Evolutionary conservation across 192 early-diverging fungal species (phyloP).

Genomic region (Coemansia sp.): DNA sequence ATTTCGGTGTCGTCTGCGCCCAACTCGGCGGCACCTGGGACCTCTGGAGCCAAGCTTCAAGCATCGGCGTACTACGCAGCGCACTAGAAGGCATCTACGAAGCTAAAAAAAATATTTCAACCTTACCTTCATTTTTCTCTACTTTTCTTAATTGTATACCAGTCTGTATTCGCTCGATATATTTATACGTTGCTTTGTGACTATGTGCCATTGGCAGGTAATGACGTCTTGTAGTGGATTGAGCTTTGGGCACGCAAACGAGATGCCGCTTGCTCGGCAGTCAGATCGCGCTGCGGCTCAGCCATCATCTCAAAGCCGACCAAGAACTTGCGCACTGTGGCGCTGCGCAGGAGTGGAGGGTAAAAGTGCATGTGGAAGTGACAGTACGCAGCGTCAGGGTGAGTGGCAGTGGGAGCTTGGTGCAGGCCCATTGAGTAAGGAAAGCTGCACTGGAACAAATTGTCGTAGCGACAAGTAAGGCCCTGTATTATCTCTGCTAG

Average conservation of each 20-base stretch:
- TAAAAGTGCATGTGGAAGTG: conserved; percentile 97
- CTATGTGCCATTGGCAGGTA: background rate
- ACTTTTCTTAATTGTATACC: conserved; percentile 2
- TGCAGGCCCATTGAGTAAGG: conserved; percentile 98
- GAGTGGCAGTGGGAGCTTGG: conserved; percentile 71
- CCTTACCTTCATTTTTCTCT: background rate
- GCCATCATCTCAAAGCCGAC: conserved; percentile 96
- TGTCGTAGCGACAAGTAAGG: conserved; percentile 89
- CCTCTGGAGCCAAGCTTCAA: conserved; percentile 28
- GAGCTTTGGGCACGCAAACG: conserved; percentile 64
- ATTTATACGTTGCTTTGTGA: background rate
- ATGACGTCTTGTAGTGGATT: conserved; percentile 20
- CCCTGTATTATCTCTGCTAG: conserved; percentile 76
- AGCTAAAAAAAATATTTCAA: background rate
- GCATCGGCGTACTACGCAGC: conserved; percentile 25
- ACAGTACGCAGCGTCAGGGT: conserved; percentile 56
- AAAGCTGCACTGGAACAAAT: conserved; percentile 88
- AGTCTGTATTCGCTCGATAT: conserved; percentile 1
- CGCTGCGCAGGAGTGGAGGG: conserved; percentile 87
- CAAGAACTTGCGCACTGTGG: conserved; percentile 92
- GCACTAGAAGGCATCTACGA: conserved; percentile 1
- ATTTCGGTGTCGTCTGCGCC: conserved; percentile 11
- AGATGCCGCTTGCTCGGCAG: conserved; percentile 88
- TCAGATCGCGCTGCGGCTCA: conserved; percentile 92
- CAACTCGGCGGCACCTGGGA: conserved; percentile 3